Evolutionary conservation across 108 stramenopile species (phyloP).

Genomic region (Parietichytrium sp.): DNA sequence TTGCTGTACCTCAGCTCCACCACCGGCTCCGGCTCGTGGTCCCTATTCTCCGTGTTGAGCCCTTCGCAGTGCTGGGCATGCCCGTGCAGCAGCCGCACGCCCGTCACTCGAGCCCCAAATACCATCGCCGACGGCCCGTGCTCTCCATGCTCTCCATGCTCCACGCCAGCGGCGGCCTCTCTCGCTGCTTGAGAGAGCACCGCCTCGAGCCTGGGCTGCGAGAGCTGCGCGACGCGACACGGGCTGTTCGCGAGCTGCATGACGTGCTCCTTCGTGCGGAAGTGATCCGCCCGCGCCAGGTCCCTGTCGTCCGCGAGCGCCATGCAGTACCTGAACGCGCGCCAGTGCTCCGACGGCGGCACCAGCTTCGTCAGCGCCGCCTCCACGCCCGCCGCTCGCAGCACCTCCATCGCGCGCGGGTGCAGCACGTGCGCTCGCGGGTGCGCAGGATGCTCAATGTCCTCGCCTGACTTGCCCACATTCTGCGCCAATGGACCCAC

Average conservation of each 20-base stretch:
- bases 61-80: no score
- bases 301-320: background rate
- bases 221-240: constrained; percentile 46
- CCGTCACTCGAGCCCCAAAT: no score
- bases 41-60: no score
- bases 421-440: constrained; percentile 45
- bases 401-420: constrained; percentile 43
- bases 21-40: no score
- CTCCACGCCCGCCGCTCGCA: background rate
- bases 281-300: constrained; percentile 26
- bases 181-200: constrained; percentile 46
- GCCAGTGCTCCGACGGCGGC: constrained; percentile 39
- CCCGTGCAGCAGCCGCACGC: no score
- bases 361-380: background rate
- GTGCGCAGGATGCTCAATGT: background rate
- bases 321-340: constrained; percentile 32
- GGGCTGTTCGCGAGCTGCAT: background rate
- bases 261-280: background rate
- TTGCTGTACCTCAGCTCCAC: no score
- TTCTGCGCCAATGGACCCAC: background rate
- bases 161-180: background rate
- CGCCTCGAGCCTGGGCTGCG: constrained; percentile 53
- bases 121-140: no score
- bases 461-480: no score
- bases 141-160: no score